Evolutionary conservation across 2,329 filamentous ascomycete species (phyloP).

Genomic region (Ophiocordyceps sinensis): DNA sequence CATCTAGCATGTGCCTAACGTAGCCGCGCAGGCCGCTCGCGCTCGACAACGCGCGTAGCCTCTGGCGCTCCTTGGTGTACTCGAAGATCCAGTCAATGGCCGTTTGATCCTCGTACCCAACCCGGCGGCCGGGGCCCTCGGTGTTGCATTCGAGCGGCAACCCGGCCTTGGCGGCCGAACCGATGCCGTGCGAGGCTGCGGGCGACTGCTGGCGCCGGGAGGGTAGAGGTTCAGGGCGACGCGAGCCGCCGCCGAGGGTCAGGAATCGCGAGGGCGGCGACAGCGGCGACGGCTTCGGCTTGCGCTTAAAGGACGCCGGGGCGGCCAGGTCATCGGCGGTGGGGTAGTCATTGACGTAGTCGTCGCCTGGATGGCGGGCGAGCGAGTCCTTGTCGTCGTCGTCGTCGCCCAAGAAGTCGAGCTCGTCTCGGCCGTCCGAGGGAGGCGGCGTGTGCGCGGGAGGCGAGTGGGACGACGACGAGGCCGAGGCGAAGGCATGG

Average conservation of each 20-base stretch:
- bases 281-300: constrained; percentile 36
- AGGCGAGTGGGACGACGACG: constrained; percentile 17
- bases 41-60: constrained; percentile 61
- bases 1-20: constrained; percentile 59
- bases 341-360: not conserved
- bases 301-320: constrained; percentile 58
- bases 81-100: constrained; percentile 99
- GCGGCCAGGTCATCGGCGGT: constrained; percentile 11
- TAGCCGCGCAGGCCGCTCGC: constrained; percentile 60
- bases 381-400: constrained; percentile 22
- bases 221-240: constrained; percentile 10
- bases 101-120: constrained; percentile 90
- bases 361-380: constrained; percentile 28
- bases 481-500: constrained; percentile 18
- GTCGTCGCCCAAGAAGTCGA: constrained; percentile 25
- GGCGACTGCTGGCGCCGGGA: not conserved
- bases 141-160: constrained; percentile 65
- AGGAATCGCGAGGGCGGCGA: constrained; percentile 33
- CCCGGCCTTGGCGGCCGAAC: constrained; percentile 27
- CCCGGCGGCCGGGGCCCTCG: constrained; percentile 75
- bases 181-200: constrained; percentile 10
- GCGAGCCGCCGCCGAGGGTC: not conserved
- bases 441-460: constrained; percentile 10
- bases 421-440: constrained; percentile 30
- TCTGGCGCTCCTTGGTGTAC: constrained; percentile 88